Percentiles rank a stretch among this genome's conserved stretches.
Evolutionary conservation across 805 yeast genomes (phyloP).

Genomic region (Candida silvatica): DNA sequence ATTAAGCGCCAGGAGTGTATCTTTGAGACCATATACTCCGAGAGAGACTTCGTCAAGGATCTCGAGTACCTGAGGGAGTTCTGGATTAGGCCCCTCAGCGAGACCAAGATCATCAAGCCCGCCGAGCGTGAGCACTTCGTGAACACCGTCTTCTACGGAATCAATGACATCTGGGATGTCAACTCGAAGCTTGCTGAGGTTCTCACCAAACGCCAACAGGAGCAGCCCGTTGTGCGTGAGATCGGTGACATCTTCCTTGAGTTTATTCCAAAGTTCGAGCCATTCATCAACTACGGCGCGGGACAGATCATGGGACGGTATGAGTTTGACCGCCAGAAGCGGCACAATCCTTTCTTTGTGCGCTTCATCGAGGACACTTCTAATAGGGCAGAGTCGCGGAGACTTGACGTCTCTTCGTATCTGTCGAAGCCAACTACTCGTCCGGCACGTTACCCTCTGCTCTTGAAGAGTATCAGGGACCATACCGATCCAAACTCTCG

Average conservation of each 20-base stretch:
- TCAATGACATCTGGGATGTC: conserved; percentile 76
- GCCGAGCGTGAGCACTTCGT: conserved; percentile 86
- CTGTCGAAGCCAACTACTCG: conserved; percentile 93
- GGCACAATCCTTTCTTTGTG: conserved; percentile 85
- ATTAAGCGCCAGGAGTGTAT: conserved; percentile 92
- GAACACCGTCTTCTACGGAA: conserved; percentile 85
- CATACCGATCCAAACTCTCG: conserved; percentile 69
- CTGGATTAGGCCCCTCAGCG: conserved; percentile 86
- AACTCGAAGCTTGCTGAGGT: conserved; percentile 86
- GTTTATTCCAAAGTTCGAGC: conserved; percentile 79
- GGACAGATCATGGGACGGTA: conserved; percentile 92
- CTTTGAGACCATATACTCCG: conserved; percentile 88
- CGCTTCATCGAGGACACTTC: conserved; percentile 88
- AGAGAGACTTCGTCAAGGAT: conserved; percentile 91
- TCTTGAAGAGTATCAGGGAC: conserved; percentile 76
- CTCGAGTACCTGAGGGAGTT: conserved; percentile 88
- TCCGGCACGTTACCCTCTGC: conserved; percentile 87
- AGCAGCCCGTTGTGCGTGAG: conserved; percentile 73
- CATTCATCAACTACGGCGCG: conserved; percentile 89
- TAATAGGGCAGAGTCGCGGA: conserved; percentile 74
- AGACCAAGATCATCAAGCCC: conserved; percentile 80
- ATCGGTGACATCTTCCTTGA: conserved; percentile 86
- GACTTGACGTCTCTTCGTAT: conserved; percentile 87
- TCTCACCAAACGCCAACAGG: conserved; percentile 76
- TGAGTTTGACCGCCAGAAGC: conserved; percentile 89